A percentile compares a stretch with the other conserved stretches of the same genome.
Evolutionary conservation across 2,329 filamentous ascomycete genomes (phyloP).

Genomic region (Arthroderma uncinatum): DNA sequence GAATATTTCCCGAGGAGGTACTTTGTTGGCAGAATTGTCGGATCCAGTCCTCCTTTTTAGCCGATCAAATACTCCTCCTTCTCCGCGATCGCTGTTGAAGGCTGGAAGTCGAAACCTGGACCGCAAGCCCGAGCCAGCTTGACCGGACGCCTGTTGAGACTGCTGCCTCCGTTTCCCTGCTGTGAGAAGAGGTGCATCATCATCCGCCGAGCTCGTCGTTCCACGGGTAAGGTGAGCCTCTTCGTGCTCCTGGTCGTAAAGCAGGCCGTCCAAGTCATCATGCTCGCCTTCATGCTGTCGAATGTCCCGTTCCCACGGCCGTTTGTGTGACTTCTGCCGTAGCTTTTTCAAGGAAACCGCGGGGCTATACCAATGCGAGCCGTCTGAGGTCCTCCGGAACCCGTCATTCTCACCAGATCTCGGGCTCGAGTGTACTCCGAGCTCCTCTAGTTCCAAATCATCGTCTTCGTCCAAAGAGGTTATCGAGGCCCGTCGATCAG

Average conservation of each 20-base stretch:
- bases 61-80: constrained; percentile 8
- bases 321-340: constrained; percentile 38
- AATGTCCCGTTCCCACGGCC: constrained; percentile 23
- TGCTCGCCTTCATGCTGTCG: constrained; percentile 22
- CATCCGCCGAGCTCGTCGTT: constrained; percentile 48
- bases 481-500: constrained; percentile 24
- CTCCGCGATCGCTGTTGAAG: constrained; percentile 36
- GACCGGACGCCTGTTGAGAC: constrained; percentile 17
- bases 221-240: constrained; percentile 49
- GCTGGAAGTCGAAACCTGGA: constrained; percentile 52
- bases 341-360: constrained; percentile 40
- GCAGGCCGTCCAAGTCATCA: constrained; percentile 53
- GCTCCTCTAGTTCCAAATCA: constrained; percentile 38
- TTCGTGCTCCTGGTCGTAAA: constrained; percentile 51
- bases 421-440: constrained; percentile 28
- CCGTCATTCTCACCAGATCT: constrained; percentile 17
- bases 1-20: constrained; percentile 58
- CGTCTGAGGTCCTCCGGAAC: constrained; percentile 12
- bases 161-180: constrained; percentile 32
- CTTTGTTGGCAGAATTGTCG: constrained; percentile 17
- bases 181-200: constrained; percentile 63
- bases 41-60: constrained; percentile 20
- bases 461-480: constrained; percentile 28
- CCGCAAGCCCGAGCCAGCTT: constrained; percentile 38
- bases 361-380: constrained; percentile 23